Conservation (phyloP, 2,329 filamentous ascomycete species). For the Cercospora berteroae region DNA sequence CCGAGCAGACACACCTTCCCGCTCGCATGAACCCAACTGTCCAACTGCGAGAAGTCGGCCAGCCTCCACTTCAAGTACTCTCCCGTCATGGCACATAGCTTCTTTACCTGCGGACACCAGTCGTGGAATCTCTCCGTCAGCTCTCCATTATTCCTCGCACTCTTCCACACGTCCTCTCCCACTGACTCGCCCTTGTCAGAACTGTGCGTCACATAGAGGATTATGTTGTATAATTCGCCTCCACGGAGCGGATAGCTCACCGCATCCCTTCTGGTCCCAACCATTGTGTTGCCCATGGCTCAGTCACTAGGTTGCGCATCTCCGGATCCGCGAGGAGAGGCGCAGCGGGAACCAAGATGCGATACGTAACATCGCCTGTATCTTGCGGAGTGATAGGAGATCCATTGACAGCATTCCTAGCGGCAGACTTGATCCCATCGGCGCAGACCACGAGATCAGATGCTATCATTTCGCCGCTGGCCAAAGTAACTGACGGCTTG, state of each 20-base stretch:
- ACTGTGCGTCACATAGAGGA: background rate
- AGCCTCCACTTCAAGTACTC: background rate
- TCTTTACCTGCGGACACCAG: background rate
- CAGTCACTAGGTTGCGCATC: constrained; percentile 29
- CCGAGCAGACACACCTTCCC: background rate
- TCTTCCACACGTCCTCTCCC: background rate
- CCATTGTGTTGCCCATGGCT: constrained; percentile 36
- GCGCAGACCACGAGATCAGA: background rate
- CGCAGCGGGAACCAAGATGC: background rate
- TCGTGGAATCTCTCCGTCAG: background rate
- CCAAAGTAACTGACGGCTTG: background rate
- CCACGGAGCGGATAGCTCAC: constrained; percentile 36
- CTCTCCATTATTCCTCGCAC: background rate
- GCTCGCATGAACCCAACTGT: background rate
- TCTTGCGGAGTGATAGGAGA: background rate
- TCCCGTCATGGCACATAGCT: background rate
- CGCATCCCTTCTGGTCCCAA: constrained; percentile 35
- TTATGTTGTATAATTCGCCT: constrained; percentile 22
- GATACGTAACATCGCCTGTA: background rate
- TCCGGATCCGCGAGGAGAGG: constrained; percentile 24
- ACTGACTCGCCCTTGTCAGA: background rate
- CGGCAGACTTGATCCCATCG: background rate
- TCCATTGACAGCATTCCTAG: background rate
- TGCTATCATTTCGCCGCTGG: background rate
- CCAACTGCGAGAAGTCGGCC: background rate